Percentiles rank a stretch among this genome's conserved stretches.
phyloP scores from a whole-genome alignment of 768 basidiomycete genomes.

The Tricholomella constricta region DNA sequence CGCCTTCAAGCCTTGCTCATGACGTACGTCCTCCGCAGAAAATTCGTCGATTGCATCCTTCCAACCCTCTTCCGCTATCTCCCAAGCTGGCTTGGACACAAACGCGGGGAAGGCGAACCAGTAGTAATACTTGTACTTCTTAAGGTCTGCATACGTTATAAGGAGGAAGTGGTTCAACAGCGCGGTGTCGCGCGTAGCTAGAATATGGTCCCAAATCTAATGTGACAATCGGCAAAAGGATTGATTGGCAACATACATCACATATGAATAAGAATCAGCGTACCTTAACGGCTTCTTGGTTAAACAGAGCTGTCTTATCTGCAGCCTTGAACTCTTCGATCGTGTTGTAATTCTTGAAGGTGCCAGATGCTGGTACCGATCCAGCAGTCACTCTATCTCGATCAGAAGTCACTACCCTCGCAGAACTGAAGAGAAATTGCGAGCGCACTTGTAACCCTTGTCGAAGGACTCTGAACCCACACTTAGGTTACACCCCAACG shows the following conservation, averaged over 20 bases:
- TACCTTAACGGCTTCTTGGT: conserved; percentile 64
- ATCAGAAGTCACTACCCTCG: neutral
- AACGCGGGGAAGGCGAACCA: conserved; percentile 99
- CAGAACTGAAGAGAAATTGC: neutral
- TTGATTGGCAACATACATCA: no score
- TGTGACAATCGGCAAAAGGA: neutral
- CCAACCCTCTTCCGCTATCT: conserved; percentile 69
- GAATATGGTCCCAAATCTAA: conserved; percentile 73
- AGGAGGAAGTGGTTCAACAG: conserved; percentile 79
- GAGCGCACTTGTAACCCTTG: conserved; percentile 43
- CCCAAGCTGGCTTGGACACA: conserved; percentile 88
- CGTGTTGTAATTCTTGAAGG: conserved; percentile 94
- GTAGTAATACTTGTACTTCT: conserved; percentile 97
- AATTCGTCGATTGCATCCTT: conserved; percentile 47
- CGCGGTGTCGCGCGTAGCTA: conserved; percentile 51
- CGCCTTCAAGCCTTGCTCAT: conserved; percentile 1
- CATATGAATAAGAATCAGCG: neutral
- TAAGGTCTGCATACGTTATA: conserved; percentile 95
- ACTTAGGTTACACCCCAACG: conserved; percentile 66
- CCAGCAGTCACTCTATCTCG: conserved; percentile 44
- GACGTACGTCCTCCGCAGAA: conserved; percentile 40
- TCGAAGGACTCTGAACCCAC: conserved; percentile 70
- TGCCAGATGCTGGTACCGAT: conserved; percentile 58
- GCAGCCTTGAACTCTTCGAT: conserved; percentile 93
- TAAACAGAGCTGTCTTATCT: conserved; percentile 88